Percentiles rank a stretch among this genome's conserved stretches.
These are phyloP conservation scores for Rhodamnia argentea DNA, from an alignment of 345 rosid species.

Conservation along the genomic window DNA sequence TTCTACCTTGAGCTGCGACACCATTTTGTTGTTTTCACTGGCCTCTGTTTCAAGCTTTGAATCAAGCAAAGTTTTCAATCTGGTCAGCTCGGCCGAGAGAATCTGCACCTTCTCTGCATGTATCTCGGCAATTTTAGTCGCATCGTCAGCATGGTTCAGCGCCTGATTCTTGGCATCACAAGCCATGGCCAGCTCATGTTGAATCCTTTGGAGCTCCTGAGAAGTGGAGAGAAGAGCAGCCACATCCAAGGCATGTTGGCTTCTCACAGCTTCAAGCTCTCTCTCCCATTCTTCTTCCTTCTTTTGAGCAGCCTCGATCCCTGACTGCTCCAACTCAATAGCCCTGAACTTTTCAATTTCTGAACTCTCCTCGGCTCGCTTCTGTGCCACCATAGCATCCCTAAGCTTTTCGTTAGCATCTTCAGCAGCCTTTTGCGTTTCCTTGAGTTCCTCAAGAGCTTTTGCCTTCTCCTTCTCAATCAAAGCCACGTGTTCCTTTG, in stretches of 20 bases:
- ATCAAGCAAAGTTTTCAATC: conserved; percentile 66
- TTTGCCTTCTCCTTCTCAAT: conserved; percentile 73
- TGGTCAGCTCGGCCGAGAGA: conserved; percentile 64
- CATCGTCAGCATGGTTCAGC: conserved; percentile 77
- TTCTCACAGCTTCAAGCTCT: conserved; percentile 66
- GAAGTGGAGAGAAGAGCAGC: conserved; percentile 59
- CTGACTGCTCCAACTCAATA: conserved; percentile 82
- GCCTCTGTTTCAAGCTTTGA: conserved; percentile 49
- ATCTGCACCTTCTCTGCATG: conserved; percentile 71
- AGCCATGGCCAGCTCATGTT: conserved; percentile 59
- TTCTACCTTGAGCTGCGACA: conserved; percentile 24
- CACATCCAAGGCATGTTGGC: conserved; percentile 77
- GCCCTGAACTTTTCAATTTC: conserved; percentile 90
- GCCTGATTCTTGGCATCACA: conserved; percentile 85
- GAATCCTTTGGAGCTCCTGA: conserved; percentile 63
- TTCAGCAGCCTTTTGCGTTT: conserved; percentile 53
- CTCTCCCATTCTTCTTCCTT: conserved; percentile 79
- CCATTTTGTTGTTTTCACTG: conserved; percentile 31
- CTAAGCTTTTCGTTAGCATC: conserved; percentile 65
- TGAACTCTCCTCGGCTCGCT: conserved; percentile 67
- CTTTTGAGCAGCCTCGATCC: conserved; percentile 71
- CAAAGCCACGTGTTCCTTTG: conserved; percentile 52
- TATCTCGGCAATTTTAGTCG: conserved; percentile 77
- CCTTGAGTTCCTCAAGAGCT: conserved; percentile 64
- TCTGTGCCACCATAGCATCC: conserved; percentile 83